These are phyloP conservation scores for Myrmaecium sp. DNA, from an alignment of 2,329 filamentous ascomycete genomes.

Conservation along the genomic window DNA sequence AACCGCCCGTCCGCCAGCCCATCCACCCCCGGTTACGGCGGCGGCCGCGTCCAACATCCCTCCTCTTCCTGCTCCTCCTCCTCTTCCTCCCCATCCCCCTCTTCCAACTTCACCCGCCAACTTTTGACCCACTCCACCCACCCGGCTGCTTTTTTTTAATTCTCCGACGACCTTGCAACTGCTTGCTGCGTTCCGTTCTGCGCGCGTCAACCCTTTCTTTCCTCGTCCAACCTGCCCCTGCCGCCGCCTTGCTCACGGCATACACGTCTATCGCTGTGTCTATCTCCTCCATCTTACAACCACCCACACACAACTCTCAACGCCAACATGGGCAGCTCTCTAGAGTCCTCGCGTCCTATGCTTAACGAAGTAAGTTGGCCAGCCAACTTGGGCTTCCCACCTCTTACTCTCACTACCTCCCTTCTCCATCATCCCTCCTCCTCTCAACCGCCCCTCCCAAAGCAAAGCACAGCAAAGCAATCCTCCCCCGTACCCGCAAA, in stretches of 20 bases:
- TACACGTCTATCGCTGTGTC: neutral
- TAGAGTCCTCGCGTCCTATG: constrained; percentile 23
- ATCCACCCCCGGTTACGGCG: too few species aligned
- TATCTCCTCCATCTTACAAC: constrained; percentile 2
- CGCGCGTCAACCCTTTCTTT: constrained; percentile 2
- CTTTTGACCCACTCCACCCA: too few species aligned
- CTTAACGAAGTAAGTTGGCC: constrained; percentile 21
- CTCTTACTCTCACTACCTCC: constrained; percentile 2
- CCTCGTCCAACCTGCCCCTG: constrained; percentile 1
- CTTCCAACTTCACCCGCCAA: too few species aligned
- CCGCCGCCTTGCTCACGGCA: constrained; percentile 1
- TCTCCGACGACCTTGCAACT: too few species aligned
- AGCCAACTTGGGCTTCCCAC: constrained; percentile 7
- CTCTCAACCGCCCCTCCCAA: constrained; percentile 2
- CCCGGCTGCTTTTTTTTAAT: too few species aligned
- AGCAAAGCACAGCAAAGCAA: constrained; percentile 5
- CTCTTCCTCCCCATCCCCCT: too few species aligned
- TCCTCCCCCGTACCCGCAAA: constrained; percentile 10
- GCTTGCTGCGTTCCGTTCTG: constrained; percentile 5
- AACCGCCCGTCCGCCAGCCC: too few species aligned
- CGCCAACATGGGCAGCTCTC: constrained; percentile 18
- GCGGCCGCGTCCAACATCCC: too few species aligned
- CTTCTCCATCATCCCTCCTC: constrained; percentile 2
- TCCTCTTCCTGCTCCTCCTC: too few species aligned
- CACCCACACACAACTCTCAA: constrained; percentile 5